A percentile compares a stretch with the other conserved stretches of the same genome.
Evolutionary conservation across 108 stramenopile genomes (phyloP).

Genomic region (Epithemia pelagica): DNA sequence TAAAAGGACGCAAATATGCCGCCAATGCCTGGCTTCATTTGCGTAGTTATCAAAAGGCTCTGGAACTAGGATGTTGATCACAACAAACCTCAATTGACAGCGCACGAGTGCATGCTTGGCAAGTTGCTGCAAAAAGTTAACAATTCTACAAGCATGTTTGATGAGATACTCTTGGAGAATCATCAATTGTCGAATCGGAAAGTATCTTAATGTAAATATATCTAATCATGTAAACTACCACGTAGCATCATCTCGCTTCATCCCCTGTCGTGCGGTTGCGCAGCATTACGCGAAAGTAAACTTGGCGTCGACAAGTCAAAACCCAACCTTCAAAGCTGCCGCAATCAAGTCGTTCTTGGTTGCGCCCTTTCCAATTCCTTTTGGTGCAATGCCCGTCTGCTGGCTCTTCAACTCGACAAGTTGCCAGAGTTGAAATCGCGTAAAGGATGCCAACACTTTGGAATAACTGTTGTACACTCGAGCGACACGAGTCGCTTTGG

Average conservation of each 20-base stretch:
- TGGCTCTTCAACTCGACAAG: neutral
- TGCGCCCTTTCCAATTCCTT: neutral
- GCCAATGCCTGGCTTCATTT: constrained; percentile 89
- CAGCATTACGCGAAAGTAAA: too few species aligned
- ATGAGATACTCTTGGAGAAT: too few species aligned
- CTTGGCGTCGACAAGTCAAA: too few species aligned
- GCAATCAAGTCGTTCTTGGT: neutral
- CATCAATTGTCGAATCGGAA: too few species aligned
- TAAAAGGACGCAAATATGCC: constrained; percentile 72
- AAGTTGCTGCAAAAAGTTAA: too few species aligned
- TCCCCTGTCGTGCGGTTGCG: too few species aligned
- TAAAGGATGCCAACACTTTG: neutral
- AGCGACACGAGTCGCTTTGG: neutral
- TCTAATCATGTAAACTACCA: too few species aligned
- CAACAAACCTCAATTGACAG: too few species aligned
- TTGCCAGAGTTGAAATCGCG: neutral
- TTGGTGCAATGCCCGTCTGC: neutral
- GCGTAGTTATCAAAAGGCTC: constrained; percentile 39
- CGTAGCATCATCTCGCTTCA: too few species aligned
- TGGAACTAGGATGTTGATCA: constrained; percentile 10
- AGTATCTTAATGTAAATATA: too few species aligned
- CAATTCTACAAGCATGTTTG: too few species aligned
- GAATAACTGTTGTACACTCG: neutral
- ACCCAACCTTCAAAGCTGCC: neutral
- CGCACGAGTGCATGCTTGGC: too few species aligned